Conservation (phyloP, 371 early-diverging fungal species). For the Batkoa obscura region DNA sequence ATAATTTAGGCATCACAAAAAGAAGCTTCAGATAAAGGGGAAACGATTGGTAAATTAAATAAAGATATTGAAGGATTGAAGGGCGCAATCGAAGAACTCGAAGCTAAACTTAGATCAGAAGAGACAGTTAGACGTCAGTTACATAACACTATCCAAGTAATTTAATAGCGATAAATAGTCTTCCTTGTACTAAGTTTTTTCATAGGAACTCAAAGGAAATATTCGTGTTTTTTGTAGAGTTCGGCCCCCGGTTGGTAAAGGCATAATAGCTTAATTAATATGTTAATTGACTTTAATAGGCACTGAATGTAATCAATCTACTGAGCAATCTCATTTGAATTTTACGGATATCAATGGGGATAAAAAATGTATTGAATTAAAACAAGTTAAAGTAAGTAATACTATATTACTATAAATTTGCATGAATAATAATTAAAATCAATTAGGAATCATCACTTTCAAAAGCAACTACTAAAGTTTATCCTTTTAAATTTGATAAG, state of each 20-base stretch:
- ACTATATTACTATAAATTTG: neutral
- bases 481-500: constrained; percentile 67
- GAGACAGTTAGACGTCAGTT: constrained; percentile 59
- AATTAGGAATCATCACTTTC: constrained; percentile 9
- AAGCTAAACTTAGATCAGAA: constrained; percentile 42
- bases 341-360: constrained; percentile 11
- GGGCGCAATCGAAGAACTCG: constrained; percentile 19
- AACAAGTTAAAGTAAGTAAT: constrained; percentile 13
- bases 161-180: neutral
- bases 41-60: constrained; percentile 24
- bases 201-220: constrained; percentile 85
- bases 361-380: constrained; percentile 28
- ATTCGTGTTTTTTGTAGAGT: constrained; percentile 95
- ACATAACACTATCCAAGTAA: constrained; percentile 64
- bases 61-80: constrained; percentile 12
- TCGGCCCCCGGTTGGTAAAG: constrained; percentile 44
- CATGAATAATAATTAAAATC: neutral
- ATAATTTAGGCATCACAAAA: constrained; percentile 18
- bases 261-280: neutral
- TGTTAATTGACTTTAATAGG: neutral
- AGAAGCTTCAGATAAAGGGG: constrained; percentile 19
- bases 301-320: neutral
- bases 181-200: constrained; percentile 6
- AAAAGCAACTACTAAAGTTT: constrained; percentile 20
- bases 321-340: neutral